A percentile compares a stretch with the other conserved stretches of the same genome.
Conservation (phyloP, 208 protist species). For the Leishmania tropica region DNA sequence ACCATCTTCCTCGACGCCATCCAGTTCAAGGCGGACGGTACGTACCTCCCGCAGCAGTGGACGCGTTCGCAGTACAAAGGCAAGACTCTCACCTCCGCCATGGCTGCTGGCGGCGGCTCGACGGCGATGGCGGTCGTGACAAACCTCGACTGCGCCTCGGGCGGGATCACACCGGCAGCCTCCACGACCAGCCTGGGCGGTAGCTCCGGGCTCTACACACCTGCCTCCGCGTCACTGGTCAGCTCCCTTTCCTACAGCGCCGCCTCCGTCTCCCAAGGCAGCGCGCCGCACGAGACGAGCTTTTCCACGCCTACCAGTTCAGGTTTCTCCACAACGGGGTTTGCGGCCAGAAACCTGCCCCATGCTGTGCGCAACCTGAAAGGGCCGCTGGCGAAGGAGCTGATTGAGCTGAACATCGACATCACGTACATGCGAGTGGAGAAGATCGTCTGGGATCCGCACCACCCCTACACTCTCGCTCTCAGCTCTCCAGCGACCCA, state of each 20-base stretch:
- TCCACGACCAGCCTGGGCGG: constrained; percentile 32
- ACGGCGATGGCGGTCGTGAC: constrained; percentile 50
- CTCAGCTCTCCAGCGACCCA: constrained; percentile 64
- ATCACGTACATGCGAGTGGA: constrained; percentile 64
- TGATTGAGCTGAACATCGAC: constrained; percentile 80
- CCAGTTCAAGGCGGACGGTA: constrained; percentile 57
- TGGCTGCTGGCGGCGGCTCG: constrained; percentile 46
- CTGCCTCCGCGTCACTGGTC: constrained; percentile 16
- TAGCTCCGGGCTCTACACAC: constrained; percentile 26
- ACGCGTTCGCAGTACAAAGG: constrained; percentile 45
- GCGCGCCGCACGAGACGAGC: constrained; percentile 18
- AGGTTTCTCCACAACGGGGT: not conserved
- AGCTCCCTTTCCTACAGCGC: constrained; percentile 13
- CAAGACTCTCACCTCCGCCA: constrained; percentile 44
- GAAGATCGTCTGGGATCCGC: constrained; percentile 85
- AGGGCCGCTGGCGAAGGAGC: constrained; percentile 41
- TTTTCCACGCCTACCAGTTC: constrained; percentile 17
- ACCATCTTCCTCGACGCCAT: constrained; percentile 83
- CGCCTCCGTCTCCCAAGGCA: constrained; percentile 16
- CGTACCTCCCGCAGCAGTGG: constrained; percentile 75
- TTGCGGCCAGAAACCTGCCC: constrained; percentile 10
- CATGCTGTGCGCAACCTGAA: constrained; percentile 23
- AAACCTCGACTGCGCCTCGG: constrained; percentile 21
- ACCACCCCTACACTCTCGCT: constrained; percentile 86
- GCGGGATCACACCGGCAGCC: constrained; percentile 21